Evolutionary conservation across 2,329 filamentous ascomycete species (phyloP), one percentile per base, ranked within the genome.

Genomic region (Neonectria faginata): DNA sequence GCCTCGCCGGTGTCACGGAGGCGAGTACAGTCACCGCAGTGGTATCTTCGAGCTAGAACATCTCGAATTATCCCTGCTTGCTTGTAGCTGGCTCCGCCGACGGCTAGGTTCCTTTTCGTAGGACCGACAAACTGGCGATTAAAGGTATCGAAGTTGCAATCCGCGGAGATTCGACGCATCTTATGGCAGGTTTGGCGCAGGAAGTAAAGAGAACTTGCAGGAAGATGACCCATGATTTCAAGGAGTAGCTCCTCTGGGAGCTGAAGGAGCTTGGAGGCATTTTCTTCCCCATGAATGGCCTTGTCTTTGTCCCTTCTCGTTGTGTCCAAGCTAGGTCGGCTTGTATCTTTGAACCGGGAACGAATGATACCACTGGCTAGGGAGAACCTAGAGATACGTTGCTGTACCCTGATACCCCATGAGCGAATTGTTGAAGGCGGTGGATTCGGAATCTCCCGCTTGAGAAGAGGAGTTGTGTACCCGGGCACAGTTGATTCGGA

Each of bases 231-330:
- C 56, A 65, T 57, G 25, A 65, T 62, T 12, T 65, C 25, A 12
- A 65, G 29, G 6, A 66, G n/a, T 7, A 66, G 3, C 41, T 66
- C 64, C 12, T 56, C 5, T 20, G 39, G 47, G 25, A 52, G 29
- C 14, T 18, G 10, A 27, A 44, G 41, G 41, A 22, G n/a, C 22
- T 11, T 20, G 18, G 41, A 18, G 16, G 39, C 2, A 18, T 44
- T 22, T 44, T 12, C 41, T 22, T 22, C 41, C 9, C 10, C 41
- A 18, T 44, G n/a, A 11, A 14, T 44, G 41, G 18, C 39, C 39
- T 33, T 33, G 14, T 39, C 36, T 11, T 44, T 20, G 18, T 25
- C 25, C 25, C 25, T 25, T 25, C 14, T 18, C 11, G 9, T 11
- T 20, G 41, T 5, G 18, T 11, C 41, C 18, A 22, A 44, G 18